These are phyloP conservation scores for Trichoderma sp. DNA, from an alignment of 2,329 filamentous ascomycete genomes.

Conservation along the genomic window DNA sequence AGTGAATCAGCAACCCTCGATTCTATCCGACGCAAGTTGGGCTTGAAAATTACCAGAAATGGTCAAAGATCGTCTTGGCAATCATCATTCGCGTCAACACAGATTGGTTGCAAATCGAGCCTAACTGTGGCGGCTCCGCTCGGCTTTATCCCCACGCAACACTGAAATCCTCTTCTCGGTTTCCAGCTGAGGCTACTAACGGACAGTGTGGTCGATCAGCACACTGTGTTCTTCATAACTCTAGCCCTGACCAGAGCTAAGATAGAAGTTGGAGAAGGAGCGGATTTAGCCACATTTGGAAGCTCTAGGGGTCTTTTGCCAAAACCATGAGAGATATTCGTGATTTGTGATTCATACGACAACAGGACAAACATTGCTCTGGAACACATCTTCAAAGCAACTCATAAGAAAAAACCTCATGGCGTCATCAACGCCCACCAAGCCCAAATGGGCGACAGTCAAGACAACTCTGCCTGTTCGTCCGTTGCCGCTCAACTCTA, in stretches of 20 bases:
- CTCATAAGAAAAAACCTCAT: neutral
- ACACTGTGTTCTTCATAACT: neutral
- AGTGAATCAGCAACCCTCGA: neutral
- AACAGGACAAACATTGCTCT: neutral
- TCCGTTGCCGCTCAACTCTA: neutral
- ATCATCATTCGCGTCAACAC: neutral
- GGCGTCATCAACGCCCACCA: neutral
- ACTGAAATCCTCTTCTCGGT: neutral
- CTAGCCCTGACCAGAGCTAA: neutral
- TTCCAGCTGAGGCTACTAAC: neutral
- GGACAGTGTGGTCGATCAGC: neutral
- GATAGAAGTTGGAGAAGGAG: neutral
- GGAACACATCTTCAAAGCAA: neutral
- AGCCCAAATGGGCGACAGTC: neutral
- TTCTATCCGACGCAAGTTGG: accelerated
- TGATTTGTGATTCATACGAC: neutral
- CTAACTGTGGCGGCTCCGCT: neutral
- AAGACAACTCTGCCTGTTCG: neutral
- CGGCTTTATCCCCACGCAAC: neutral
- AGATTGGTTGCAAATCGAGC: neutral
- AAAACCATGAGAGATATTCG: constrained; percentile 1
- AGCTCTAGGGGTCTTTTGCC: neutral
- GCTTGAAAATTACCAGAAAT: neutral
- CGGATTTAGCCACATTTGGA: neutral
- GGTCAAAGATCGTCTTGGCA: neutral